phyloP scores from a whole-genome alignment of 1,284 basidiomycete genomes.

The Cutaneotrichosporon sp. region DNA sequence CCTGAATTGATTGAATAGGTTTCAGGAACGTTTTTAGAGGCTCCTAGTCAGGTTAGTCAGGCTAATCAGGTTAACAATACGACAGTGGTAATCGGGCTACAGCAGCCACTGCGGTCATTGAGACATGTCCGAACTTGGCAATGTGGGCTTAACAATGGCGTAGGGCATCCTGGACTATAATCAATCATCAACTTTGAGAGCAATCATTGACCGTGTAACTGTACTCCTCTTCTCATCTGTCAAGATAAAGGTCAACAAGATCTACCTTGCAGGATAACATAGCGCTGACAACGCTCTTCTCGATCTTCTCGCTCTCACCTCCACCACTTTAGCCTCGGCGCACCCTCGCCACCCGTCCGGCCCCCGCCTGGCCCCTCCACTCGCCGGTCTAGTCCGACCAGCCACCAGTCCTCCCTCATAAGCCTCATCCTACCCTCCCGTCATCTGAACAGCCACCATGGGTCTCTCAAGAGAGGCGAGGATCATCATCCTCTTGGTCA shows the following conservation, averaged over 20 bases:
- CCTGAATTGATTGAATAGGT: no score
- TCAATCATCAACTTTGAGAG: no score
- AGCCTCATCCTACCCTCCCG: neutral
- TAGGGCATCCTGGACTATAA: no score
- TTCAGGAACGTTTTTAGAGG: no score
- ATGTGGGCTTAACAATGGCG: no score
- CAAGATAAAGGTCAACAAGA: neutral
- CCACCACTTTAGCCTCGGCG: neutral
- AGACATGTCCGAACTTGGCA: no score
- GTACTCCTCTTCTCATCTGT: no score
- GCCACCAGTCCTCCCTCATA: neutral
- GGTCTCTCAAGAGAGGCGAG: conserved; percentile 68
- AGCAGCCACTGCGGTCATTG: no score
- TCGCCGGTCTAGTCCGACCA: neutral
- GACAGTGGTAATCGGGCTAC: no score
- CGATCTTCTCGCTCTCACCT: neutral
- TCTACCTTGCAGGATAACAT: neutral
- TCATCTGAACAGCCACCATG: conserved; percentile 51
- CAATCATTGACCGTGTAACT: no score
- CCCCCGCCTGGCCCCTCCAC: neutral
- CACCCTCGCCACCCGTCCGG: neutral
- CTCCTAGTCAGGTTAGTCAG: no score
- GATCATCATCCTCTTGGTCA: conserved; percentile 75
- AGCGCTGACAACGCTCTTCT: neutral
- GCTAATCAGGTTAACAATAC: no score